These are phyloP conservation scores for Trypethelium eluteriae DNA, from an alignment of 495 filamentous ascomycete genomes.

Conservation along the genomic window DNA sequence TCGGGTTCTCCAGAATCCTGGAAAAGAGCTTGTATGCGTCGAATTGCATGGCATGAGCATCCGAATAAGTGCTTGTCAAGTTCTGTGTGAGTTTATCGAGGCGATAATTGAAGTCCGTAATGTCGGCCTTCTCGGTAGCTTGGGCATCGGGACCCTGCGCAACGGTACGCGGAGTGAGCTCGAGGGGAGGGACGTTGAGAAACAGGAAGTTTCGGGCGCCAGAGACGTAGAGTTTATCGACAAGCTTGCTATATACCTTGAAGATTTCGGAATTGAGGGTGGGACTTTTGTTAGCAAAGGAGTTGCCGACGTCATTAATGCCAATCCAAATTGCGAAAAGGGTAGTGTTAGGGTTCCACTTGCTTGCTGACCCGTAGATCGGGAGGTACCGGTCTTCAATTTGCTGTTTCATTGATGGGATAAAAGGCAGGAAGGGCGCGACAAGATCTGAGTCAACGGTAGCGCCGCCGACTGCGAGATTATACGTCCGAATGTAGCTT, in stretches of 20 bases:
- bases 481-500: slow-evolving; percentile 55
- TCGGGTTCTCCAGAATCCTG: slow-evolving; percentile 26
- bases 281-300: slow-evolving; percentile 44
- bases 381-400: slow-evolving; percentile 45
- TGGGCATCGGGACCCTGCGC: slow-evolving; percentile 15
- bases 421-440: slow-evolving; percentile 42
- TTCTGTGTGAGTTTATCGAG: slow-evolving; percentile 20
- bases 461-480: slow-evolving; percentile 62
- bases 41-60: slow-evolving; percentile 27
- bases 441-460: slow-evolving; percentile 58
- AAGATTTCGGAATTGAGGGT: slow-evolving; percentile 50
- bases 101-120: slow-evolving; percentile 29
- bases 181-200: slow-evolving; percentile 63
- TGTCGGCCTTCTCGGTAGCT: slow-evolving; percentile 22
- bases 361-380: slow-evolving; percentile 37
- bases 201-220: slow-evolving; percentile 70
- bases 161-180: slow-evolving; percentile 51
- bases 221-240: slow-evolving; percentile 48
- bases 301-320: slow-evolving; percentile 70
- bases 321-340: slow-evolving; percentile 70
- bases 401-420: slow-evolving; percentile 54
- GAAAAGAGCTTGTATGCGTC: slow-evolving; percentile 30
- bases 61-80: slow-evolving; percentile 23
- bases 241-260: slow-evolving; percentile 47
- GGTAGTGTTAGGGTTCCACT: slow-evolving; percentile 52